Base-by-base conservation (phyloP, 2,329 filamentous ascomycete genomes). In the Xylaria digitata region DNA sequence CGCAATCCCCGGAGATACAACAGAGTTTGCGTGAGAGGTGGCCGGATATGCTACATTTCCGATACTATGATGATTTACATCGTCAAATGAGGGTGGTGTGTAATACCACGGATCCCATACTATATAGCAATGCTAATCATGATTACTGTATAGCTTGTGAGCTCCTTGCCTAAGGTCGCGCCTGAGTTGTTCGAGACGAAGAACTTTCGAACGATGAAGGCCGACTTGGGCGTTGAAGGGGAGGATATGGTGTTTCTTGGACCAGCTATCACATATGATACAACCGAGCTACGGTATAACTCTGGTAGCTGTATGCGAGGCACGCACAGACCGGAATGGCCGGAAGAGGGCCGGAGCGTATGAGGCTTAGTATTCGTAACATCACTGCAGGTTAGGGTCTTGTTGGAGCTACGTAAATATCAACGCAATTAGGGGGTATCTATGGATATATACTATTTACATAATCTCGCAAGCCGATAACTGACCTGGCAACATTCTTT, bases 1-100 rank as follows among this genome's bases (percentile, higher is more conserved):
- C 67, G 30, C 75, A 77, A 56, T 65, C 66, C 26, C 63, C 66
- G 0, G 72, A 72, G 19, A 65, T 72, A 4, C 74, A 75, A 58
- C 67, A 70, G 21, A 69, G 52, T 15, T 57, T 77, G 60, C 66
- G 70, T 6, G 63, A 73, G 61, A 70, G 61, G 65, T 76, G 75
- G 74, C 72, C 72, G 7, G 69, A 72, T n/a, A 73, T 77, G 71
- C 66, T 50, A 49, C 21, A 67, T 37, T 70, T 70, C 23, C 61
- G 75, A 13, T 68, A 76, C 17, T 77, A 77, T 42, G 75, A 77
- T 53, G 75, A 77, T 58, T 67, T 77, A 63, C 75, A 77, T 58
- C 69, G 75, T 32, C 75, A 76, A 57, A 69, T 75, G 70, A 70
- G 71, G 21, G 69, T 75, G 63, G 75, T 77, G 57, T 68, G 75